phyloP scores from a whole-genome alignment of 2,329 filamentous ascomycete genomes.

The Ceratocystis harringtonii region DNA sequence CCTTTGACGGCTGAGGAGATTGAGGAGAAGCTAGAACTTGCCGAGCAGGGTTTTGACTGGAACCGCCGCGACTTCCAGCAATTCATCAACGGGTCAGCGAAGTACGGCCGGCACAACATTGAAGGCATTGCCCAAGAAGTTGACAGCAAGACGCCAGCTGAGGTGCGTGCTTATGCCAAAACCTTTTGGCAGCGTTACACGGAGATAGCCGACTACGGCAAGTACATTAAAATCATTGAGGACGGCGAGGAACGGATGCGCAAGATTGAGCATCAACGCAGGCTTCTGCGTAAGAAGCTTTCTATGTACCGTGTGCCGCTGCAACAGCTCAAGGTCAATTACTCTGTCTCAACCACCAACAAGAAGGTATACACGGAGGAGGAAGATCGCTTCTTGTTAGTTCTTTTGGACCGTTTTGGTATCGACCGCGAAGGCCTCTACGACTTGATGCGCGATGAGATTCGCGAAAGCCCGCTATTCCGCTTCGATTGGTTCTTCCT shows the following conservation, averaged over 20 bases:
- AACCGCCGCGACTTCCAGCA: conserved; percentile 97
- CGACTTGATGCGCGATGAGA: conserved; percentile 92
- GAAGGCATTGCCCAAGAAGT: conserved; percentile 76
- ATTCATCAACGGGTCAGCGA: conserved; percentile 88
- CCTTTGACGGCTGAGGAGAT: conserved; percentile 80
- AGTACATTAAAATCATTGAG: conserved; percentile 79
- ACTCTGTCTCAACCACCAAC: conserved; percentile 96
- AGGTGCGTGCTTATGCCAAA: conserved; percentile 83
- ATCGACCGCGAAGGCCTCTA: conserved; percentile 83
- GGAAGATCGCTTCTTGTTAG: conserved; percentile 87
- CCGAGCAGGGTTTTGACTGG: conserved; percentile 84
- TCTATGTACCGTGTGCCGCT: conserved; percentile 90
- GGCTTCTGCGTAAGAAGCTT: conserved; percentile 91
- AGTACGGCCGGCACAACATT: conserved; percentile 77
- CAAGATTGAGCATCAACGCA: conserved; percentile 81
- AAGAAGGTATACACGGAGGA: conserved; percentile 99
- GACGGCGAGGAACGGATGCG: conserved; percentile 80
- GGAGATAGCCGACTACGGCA: conserved; percentile 76
- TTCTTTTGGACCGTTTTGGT: conserved; percentile 82
- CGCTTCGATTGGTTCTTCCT: conserved; percentile 99
- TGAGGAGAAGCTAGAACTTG: conserved; percentile 69
- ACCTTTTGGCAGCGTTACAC: conserved; percentile 93
- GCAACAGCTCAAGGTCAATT: conserved; percentile 97
- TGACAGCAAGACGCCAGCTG: conserved; percentile 71
- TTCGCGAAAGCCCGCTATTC: conserved; percentile 86